Evolutionary conservation across 805 yeast species (phyloP).

Genomic region (Wickerhamiella galacta): DNA sequence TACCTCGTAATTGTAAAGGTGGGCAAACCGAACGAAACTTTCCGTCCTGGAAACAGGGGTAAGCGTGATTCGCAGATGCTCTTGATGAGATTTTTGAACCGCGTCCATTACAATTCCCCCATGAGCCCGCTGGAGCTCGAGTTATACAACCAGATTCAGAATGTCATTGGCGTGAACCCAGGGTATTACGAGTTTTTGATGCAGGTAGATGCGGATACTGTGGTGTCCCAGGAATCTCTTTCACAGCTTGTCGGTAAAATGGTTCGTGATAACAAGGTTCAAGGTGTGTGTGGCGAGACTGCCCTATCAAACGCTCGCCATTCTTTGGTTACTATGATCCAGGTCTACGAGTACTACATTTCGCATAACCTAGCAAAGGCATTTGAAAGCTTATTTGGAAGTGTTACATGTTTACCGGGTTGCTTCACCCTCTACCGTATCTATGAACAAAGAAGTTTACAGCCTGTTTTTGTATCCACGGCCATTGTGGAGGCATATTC

Average conservation of each 20-base stretch:
- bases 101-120: slow-evolving; percentile 42
- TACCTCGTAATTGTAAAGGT: slow-evolving; percentile 40
- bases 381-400: slow-evolving; percentile 43
- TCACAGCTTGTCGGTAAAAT: slow-evolving; percentile 40
- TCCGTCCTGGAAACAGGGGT: slow-evolving; percentile 47
- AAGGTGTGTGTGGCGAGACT: slow-evolving; percentile 50
- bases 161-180: slow-evolving; percentile 41
- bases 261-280: slow-evolving; percentile 36
- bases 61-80: slow-evolving; percentile 48
- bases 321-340: slow-evolving; percentile 42
- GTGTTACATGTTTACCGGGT: slow-evolving; percentile 51
- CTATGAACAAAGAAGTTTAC: slow-evolving; percentile 37
- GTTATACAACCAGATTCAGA: slow-evolving; percentile 36
- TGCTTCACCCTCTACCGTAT: slow-evolving; percentile 44
- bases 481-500: slow-evolving; percentile 40
- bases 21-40: slow-evolving; percentile 42
- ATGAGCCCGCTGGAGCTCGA: slow-evolving; percentile 44
- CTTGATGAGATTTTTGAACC: slow-evolving; percentile 42
- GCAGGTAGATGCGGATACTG: slow-evolving; percentile 52
- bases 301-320: slow-evolving; percentile 35
- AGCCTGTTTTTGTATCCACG: slow-evolving; percentile 43
- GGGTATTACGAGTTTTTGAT: slow-evolving; percentile 36
- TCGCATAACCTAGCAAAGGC: slow-evolving; percentile 50
- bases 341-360: slow-evolving; percentile 47
- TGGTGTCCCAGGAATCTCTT: slow-evolving; percentile 36